phyloP scores from a whole-genome alignment of 495 filamentous ascomycete genomes.

The Talaromyces liani region DNA sequence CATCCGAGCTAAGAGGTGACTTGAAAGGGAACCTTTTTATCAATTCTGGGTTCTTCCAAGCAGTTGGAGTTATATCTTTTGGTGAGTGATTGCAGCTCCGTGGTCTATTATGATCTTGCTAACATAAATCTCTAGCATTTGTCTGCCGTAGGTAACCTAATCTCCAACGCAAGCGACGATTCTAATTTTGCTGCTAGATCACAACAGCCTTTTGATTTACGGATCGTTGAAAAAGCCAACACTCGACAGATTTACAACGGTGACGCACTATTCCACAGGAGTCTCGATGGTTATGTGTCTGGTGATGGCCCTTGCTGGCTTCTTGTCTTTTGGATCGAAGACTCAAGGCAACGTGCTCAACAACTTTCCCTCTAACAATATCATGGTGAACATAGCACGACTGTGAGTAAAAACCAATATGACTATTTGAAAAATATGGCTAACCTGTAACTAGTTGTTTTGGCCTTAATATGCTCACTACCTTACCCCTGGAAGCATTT shows the following conservation, averaged over 20 bases:
- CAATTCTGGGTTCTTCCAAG: constrained; percentile 84
- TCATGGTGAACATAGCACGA: constrained; percentile 87
- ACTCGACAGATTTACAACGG: constrained; percentile 81
- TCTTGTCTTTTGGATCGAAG: constrained; percentile 84
- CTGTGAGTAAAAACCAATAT: constrained; percentile 42
- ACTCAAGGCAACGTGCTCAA: constrained; percentile 95
- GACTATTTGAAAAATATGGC: background rate
- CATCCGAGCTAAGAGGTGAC: constrained; percentile 58
- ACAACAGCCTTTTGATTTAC: constrained; percentile 96
- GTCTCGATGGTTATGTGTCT: constrained; percentile 87
- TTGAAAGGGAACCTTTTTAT: constrained; percentile 61
- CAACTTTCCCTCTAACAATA: constrained; percentile 86
- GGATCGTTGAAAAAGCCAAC: constrained; percentile 91
- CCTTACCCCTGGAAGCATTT: constrained; percentile 90
- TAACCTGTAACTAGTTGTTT: constrained; percentile 51
- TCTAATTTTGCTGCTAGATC: constrained; percentile 43
- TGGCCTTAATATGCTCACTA: constrained; percentile 97
- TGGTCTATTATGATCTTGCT: constrained; percentile 16
- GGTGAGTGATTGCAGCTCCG: constrained; percentile 42
- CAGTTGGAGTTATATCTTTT: constrained; percentile 96
- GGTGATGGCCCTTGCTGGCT: constrained; percentile 80
- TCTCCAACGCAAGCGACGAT: background rate
- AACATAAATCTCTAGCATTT: constrained; percentile 52
- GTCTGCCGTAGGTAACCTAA: constrained; percentile 61
- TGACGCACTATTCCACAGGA: constrained; percentile 86